Percentiles rank a stretch among this genome's conserved stretches.
These are phyloP conservation scores for Monosporascus sp. DNA, from an alignment of 2,329 filamentous ascomycete species.

Conservation along the genomic window DNA sequence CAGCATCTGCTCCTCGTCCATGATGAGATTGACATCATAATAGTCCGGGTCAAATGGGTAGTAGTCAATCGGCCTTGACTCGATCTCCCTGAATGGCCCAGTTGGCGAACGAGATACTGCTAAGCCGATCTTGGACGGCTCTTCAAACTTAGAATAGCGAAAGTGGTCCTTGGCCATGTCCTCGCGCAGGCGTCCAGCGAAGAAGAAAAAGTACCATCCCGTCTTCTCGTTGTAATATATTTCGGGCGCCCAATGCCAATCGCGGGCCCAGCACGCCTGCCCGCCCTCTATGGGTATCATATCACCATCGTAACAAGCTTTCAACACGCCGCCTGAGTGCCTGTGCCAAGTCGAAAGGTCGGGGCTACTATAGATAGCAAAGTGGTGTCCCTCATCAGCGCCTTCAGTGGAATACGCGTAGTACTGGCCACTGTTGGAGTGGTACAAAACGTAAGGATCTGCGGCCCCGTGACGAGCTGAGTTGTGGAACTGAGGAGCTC, in stretches of 20 bases:
- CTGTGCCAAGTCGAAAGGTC: conserved; percentile 31
- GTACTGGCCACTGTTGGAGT: conserved; percentile 24
- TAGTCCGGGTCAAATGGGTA: conserved; percentile 31
- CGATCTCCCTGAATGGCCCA: conserved; percentile 28
- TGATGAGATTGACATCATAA: conserved; percentile 31
- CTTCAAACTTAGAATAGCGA: conserved; percentile 28
- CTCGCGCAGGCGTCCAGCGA: conserved; percentile 27
- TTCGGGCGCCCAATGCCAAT: conserved; percentile 32
- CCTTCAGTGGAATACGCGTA: conserved; percentile 32
- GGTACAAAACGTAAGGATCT: conserved; percentile 28
- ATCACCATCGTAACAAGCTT: conserved; percentile 25
- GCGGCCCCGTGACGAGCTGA: conserved; percentile 26
- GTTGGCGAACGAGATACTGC: conserved; percentile 29
- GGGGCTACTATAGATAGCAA: conserved; percentile 30
- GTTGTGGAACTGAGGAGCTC: conserved; percentile 27
- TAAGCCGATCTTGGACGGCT: conserved; percentile 30
- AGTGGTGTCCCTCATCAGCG: conserved; percentile 25
- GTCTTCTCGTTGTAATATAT: conserved; percentile 30
- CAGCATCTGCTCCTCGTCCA: conserved; percentile 29
- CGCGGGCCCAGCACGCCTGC: conserved; percentile 30
- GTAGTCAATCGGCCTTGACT: conserved; percentile 26
- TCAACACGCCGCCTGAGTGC: conserved; percentile 26
- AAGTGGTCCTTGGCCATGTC: conserved; percentile 28
- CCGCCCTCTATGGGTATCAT: conserved; percentile 24
- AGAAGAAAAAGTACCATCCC: conserved; percentile 33